Evolutionary conservation across 768 basidiomycete species (phyloP), one percentile per base, ranked within the genome.

Genomic region (Russula foetens): DNA sequence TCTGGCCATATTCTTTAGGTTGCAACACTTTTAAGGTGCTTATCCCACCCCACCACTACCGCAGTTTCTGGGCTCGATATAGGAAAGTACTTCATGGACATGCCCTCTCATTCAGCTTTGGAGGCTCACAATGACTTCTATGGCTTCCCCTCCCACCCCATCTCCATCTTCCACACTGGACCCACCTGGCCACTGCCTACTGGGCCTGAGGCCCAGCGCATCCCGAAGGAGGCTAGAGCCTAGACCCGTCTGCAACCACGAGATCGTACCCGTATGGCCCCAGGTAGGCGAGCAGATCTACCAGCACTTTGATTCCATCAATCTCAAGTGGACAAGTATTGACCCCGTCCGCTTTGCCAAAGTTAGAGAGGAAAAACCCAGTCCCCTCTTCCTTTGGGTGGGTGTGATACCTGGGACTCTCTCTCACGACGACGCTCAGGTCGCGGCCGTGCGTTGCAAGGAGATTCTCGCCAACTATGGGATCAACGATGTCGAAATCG

Each of bases 211-310:
- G 38, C 60, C 8, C 43, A 71, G 15, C 9, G 19, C 5, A 28
- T 26, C 8, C 38, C 46, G 15, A 65, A 54, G 19, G 71, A 68
- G 56, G 31, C n/a, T n/a, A n/a, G 43, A 43, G 19, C n/a, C 44
- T 23, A n/a, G 44, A 23, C 44, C 44, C 3, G 44, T 45, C 12
- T 45, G 6, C 21, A 23, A 23, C 8, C 44, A 45, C 21, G 2
- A 21, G 4, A 23, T 45, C 23, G 9, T 2, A 24, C 9, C 11
- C 9, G 23, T 24, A 7, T 28, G 46, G 46, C 24, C 11, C 26
- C 6, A 5, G 6, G 15, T 26, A 23, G 14, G 15, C 24, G 7
- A 3, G 7, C 12, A 26, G 12, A 15, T 47, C 46, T 17, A 47
- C 15, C 6, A 47, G 7, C 28, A 6, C 46, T 8, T 47, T 1